Conservation (phyloP, 805 yeast genomes). For the Candida taoyuanica region DNA sequence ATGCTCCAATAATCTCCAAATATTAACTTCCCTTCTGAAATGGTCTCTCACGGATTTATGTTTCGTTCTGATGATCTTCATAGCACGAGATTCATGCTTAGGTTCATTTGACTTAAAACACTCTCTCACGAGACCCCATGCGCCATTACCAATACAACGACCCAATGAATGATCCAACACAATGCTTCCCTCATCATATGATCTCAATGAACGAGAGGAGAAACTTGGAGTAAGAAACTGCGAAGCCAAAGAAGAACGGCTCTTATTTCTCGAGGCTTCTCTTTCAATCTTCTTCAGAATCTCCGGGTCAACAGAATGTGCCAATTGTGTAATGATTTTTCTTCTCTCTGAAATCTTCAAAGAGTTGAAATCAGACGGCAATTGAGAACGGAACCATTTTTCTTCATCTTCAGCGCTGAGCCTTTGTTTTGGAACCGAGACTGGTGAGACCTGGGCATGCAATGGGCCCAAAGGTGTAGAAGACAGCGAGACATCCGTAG, state of each 20-base stretch:
- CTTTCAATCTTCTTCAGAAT: constrained; percentile 25
- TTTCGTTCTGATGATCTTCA: constrained; percentile 56
- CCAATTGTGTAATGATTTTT: constrained; percentile 33
- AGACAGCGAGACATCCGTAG: constrained; percentile 12
- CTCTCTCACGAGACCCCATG: constrained; percentile 84
- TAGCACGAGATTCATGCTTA: constrained; percentile 37
- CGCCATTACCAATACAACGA: constrained; percentile 78
- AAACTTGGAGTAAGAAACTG: constrained; percentile 24
- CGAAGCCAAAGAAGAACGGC: constrained; percentile 24
- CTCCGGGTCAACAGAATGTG: constrained; percentile 32
- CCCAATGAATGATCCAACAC: constrained; percentile 64
- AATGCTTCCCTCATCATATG: constrained; percentile 63
- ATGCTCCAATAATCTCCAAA: constrained; percentile 72
- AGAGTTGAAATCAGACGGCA: constrained; percentile 51
- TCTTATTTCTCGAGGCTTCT: constrained; percentile 24
- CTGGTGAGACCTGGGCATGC: constrained; percentile 34
- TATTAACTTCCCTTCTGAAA: constrained; percentile 63
- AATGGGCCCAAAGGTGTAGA: constrained; percentile 25
- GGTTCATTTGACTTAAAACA: constrained; percentile 37
- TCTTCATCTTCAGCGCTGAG: constrained; percentile 23
- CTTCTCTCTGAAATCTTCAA: constrained; percentile 60
- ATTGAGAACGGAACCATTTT: constrained; percentile 27
- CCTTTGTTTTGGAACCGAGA: constrained; percentile 30
- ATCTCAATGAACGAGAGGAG: constrained; percentile 15
- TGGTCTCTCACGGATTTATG: constrained; percentile 49